Evolutionary conservation across 2,329 filamentous ascomycete species (phyloP), one percentile per base, ranked within the genome.

Genomic region (Exophiala alcalophila): DNA sequence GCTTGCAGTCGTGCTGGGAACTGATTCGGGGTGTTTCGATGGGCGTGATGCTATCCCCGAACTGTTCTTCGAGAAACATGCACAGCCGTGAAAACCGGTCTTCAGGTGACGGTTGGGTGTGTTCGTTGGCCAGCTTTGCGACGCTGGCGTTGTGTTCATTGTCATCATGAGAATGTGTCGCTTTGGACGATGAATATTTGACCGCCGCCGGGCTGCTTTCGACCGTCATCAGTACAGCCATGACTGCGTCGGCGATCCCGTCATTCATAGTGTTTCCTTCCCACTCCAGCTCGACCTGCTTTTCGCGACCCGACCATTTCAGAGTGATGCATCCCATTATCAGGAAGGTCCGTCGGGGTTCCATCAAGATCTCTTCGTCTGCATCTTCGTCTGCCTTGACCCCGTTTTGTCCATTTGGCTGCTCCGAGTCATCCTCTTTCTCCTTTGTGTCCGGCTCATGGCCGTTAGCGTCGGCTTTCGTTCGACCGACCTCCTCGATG

Each of bases 191-290:
- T 53, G 54, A 57, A 50, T 41, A 46, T 67, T 92, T 94, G 36
- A 98, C 91, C 9, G 92, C 91, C 10, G 92, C 92, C 4, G 91
- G 92, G 40, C 86, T 94, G 65, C 84, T 94, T 67, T 98, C 92
- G 15, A 95, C 86, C 0, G 86, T 90, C 56, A 95, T 81, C 8
- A 98, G 75, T 2, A 96, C 88, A 1, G 89, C 89, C 74, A 97
- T 87, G 40, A 97, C 85, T 11, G 92, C 89, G 65, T 98, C 92
- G n/a, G 92, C 92, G 59, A 98, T 94, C 48, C 89, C 87, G 60
- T 98, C 92, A 63, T 97, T 98, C 59, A 96, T 83, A 70, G 95
- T 86, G 62, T 97, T 98, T 44, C 90, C 92, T 63, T 97, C 91
- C 92, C 92, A 98, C 66, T 95, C 89, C 2, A 97, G 73, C 62